Percentiles rank a stretch among this genome's conserved stretches.
phyloP scores from a whole-genome alignment of 2,329 filamentous ascomycete genomes.

The Penicillium sclerotiorum region DNA sequence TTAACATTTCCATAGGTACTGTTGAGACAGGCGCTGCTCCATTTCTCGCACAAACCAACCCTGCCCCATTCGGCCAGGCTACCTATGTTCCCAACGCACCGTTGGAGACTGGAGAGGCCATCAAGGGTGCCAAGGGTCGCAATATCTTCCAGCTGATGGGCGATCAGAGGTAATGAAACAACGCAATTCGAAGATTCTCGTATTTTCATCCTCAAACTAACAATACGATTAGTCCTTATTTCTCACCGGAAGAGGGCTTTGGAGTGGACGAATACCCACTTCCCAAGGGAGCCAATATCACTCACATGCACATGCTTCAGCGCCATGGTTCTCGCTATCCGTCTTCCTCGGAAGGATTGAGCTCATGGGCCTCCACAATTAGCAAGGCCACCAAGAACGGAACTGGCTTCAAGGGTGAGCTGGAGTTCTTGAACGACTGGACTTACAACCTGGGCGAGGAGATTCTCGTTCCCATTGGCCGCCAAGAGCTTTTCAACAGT shows the following conservation, averaged over 20 bases:
- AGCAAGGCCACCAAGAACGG: slow-evolving; percentile 52
- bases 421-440: slow-evolving; percentile 72
- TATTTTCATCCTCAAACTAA: not conserved
- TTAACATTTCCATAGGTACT: slow-evolving; percentile 4
- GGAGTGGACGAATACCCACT: slow-evolving; percentile 72
- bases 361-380: slow-evolving; percentile 60
- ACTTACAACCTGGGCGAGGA: slow-evolving; percentile 69
- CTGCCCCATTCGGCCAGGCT: slow-evolving; percentile 63
- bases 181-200: no score
- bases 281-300: slow-evolving; percentile 67
- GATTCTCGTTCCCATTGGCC: slow-evolving; percentile 71
- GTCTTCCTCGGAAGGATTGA: slow-evolving; percentile 60
- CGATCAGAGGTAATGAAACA: slow-evolving; percentile 51
- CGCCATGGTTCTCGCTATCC: slow-evolving; percentile 76
- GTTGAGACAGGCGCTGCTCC: slow-evolving; percentile 65
- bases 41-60: slow-evolving; percentile 71
- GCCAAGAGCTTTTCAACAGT: slow-evolving; percentile 72
- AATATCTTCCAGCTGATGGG: slow-evolving; percentile 74
- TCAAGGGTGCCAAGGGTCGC: slow-evolving; percentile 60
- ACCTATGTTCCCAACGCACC: slow-evolving; percentile 70
- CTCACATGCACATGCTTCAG: slow-evolving; percentile 72
- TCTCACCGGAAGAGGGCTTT: slow-evolving; percentile 65
- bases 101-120: slow-evolving; percentile 70
- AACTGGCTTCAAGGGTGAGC: slow-evolving; percentile 59
- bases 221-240: slow-evolving; percentile 60